These are phyloP conservation scores for Tulasnella sp. DNA, from an alignment of 768 basidiomycete genomes.

Conservation along the genomic window DNA sequence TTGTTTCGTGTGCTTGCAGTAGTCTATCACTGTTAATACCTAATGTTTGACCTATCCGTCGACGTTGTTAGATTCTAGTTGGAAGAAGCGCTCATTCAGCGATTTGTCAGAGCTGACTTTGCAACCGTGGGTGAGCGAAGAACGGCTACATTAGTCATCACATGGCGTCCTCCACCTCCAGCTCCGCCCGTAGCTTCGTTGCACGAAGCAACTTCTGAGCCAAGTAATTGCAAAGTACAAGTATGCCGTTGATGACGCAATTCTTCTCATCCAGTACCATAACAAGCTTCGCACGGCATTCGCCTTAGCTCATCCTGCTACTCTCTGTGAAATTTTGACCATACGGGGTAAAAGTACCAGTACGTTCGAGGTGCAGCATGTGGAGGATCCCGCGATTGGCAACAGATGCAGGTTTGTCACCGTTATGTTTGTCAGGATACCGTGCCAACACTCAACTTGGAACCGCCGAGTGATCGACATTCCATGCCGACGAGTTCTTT, in stretches of 20 bases:
- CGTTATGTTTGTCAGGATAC: not conserved
- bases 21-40: no score
- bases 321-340: not conserved
- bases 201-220: not conserved
- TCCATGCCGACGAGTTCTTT: not conserved
- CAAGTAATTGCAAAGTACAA: not conserved
- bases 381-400: not conserved
- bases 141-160: not conserved
- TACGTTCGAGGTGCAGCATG: not conserved
- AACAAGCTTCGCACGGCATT: not conserved
- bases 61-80: no score
- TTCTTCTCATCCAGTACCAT: not conserved
- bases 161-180: not conserved
- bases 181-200: not conserved
- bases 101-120: not conserved
- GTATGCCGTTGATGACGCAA: not conserved
- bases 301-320: no score
- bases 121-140: not conserved
- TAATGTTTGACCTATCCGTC: no score
- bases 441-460: not conserved
- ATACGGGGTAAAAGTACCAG: no score
- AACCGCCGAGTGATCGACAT: not conserved
- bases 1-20: no score
- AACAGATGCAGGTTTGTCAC: not conserved
- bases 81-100: no score